phyloP scores from a whole-genome alignment of 1,284 basidiomycete species.

The Leucoagaricus sp. region DNA sequence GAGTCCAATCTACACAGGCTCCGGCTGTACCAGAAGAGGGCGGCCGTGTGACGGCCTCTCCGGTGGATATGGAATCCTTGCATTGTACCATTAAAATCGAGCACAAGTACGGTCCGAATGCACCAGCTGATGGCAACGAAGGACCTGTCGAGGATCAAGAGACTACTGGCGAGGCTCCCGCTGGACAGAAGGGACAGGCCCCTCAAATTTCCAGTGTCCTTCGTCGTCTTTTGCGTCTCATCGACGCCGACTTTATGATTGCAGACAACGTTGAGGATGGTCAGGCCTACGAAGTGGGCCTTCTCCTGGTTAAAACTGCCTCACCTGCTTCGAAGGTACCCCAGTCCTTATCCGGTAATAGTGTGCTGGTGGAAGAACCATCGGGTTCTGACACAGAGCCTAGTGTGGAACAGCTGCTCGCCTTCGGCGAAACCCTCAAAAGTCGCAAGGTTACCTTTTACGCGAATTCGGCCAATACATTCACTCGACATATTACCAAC shows the following conservation, averaged over 20 bases:
- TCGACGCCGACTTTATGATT: conserved; percentile 48
- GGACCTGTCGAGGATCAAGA: conserved; percentile 24
- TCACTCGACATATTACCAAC: conserved; percentile 87
- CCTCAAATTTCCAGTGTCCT: conserved; percentile 50
- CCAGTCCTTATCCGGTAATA: conserved; percentile 43
- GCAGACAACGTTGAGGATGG: conserved; percentile 43
- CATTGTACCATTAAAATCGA: conserved; percentile 39
- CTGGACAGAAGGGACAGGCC: background rate
- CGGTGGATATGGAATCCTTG: conserved; percentile 26
- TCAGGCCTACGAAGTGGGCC: conserved; percentile 54
- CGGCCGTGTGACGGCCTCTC: conserved; percentile 18
- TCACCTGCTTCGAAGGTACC: conserved; percentile 25
- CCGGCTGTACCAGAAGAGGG: conserved; percentile 21
- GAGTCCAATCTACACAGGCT: conserved; percentile 18
- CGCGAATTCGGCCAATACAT: conserved; percentile 79
- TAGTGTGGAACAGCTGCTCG: conserved; percentile 70
- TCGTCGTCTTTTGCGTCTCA: conserved; percentile 61
- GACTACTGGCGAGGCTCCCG: background rate
- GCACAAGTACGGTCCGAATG: conserved; percentile 33
- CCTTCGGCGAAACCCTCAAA: conserved; percentile 80
- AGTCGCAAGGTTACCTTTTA: conserved; percentile 83
- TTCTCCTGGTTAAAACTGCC: conserved; percentile 58
- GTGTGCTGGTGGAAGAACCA: conserved; percentile 21
- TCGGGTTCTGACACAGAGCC: conserved; percentile 61
- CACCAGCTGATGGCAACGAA: conserved; percentile 21